Evolutionary conservation across 1,284 basidiomycete species (phyloP).

Genomic region (Malassezia obtusa): DNA sequence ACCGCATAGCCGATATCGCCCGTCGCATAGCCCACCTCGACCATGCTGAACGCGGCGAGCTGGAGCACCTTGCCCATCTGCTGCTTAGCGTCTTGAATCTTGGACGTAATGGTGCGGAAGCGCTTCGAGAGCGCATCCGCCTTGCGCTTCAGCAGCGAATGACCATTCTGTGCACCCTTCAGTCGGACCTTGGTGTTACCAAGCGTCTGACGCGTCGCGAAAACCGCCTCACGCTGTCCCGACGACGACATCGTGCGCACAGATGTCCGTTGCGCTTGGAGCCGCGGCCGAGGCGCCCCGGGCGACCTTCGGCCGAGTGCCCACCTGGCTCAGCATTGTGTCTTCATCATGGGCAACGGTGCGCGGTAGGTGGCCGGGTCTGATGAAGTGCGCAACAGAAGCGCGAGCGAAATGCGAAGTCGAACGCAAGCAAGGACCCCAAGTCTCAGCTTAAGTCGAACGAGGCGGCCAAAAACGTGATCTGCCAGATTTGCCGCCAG

Average conservation of each 20-base stretch:
- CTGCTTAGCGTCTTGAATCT: conserved; percentile 84
- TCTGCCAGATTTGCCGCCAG: conserved; percentile 51
- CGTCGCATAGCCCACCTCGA: conserved; percentile 94
- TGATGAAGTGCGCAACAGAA: conserved; percentile 40
- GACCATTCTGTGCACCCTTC: conserved; percentile 93
- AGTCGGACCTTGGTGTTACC: conserved; percentile 85
- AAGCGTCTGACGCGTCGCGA: conserved; percentile 60
- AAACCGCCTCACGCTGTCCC: conserved; percentile 78
- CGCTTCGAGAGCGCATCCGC: conserved; percentile 86
- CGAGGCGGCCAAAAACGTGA: conserved; percentile 51
- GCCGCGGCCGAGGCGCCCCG: background rate
- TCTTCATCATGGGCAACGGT: conserved; percentile 31
- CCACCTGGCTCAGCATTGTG: background rate
- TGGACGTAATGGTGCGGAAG: conserved; percentile 58
- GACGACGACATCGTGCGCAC: conserved; percentile 66
- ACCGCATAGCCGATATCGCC: conserved; percentile 72
- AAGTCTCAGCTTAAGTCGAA: conserved; percentile 45
- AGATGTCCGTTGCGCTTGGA: conserved; percentile 9
- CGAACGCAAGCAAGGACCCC: conserved; percentile 24
- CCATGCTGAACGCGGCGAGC: conserved; percentile 92
- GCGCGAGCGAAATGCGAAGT: conserved; percentile 43
- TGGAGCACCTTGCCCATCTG: conserved; percentile 99
- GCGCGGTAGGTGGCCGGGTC: conserved; percentile 21
- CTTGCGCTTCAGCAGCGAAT: conserved; percentile 93
- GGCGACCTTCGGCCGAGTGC: background rate